Base-by-base conservation (phyloP, 352 stramenopile species). In the Pythium scleroteichum region DNA sequence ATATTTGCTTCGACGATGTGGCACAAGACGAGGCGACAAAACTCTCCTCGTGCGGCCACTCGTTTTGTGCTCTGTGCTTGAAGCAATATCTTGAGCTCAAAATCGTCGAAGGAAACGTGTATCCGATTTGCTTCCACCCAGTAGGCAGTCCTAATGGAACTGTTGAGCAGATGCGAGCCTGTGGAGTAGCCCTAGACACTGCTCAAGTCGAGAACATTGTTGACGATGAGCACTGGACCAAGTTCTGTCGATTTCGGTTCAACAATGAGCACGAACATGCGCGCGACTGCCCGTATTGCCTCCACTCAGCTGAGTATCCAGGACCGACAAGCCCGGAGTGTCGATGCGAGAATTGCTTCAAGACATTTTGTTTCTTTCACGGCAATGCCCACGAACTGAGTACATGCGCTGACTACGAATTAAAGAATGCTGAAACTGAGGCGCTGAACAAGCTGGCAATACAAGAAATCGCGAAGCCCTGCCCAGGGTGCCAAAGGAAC, bases 311-410 rank as follows among this genome's bases (percentile, higher is more conserved):
- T 53, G 53, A 82, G 7, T 87, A 72, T 49, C 53, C 53, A 13
- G 79, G 78, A 16, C 71, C 69, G n/a, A 66, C 78, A 24, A 27
- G 72, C 0, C 79, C 79, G 4, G 76, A 74, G 45, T 85, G 74
- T 24, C 29, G 72, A 0, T 89, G 79, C 24, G 68, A 68, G 14
- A 39, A 33, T 1, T 89, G 79, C 47, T 62, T 63, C 4, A 68
- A 71, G 12, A 73, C 82, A 23, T 97, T 94, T 64, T 97, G 90
- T 48, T 96, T 94, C 50, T 78, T 87, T 19, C 90, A 97, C 53
- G 92, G 83, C 19, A 96, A 78, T 39, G 87, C 90, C 0, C 90
- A 97, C 56, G 55, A 77, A 40, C 78, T 75, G 33, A 62, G 72
- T 3, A 79, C 70, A 0, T 97, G 90, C 65, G 74, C 75, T 24